Evolutionary conservation across 2,329 filamentous ascomycete genomes (phyloP).

Genomic region (Xylariaceae sp.): DNA sequence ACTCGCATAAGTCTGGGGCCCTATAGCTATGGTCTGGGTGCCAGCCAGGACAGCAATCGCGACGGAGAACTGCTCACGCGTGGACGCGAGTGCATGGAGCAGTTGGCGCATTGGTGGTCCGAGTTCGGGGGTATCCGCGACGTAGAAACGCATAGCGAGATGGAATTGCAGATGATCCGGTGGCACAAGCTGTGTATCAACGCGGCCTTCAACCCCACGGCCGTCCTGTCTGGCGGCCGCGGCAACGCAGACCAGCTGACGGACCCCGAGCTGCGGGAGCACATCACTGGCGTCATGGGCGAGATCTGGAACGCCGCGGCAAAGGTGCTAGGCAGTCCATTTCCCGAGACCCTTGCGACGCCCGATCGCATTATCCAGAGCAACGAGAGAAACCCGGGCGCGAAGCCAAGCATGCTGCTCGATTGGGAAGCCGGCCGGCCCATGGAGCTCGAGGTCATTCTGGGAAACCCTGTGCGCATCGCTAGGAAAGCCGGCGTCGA

Average conservation of each 20-base stretch:
- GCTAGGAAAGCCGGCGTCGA: slow-evolving; percentile 67
- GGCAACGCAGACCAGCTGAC: slow-evolving; percentile 71
- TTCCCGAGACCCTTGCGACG: slow-evolving; percentile 65
- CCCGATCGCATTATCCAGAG: slow-evolving; percentile 69
- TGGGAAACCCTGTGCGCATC: slow-evolving; percentile 73
- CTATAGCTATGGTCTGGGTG: slow-evolving; percentile 60
- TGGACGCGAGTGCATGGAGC: slow-evolving; percentile 52
- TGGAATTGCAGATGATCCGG: slow-evolving; percentile 71
- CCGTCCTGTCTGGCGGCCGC: slow-evolving; percentile 69
- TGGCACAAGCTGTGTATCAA: slow-evolving; percentile 84
- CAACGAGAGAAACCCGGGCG: slow-evolving; percentile 69
- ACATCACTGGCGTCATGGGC: slow-evolving; percentile 71
- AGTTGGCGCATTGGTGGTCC: slow-evolving; percentile 61
- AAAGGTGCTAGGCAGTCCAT: slow-evolving; percentile 64
- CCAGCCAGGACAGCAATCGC: slow-evolving; percentile 29
- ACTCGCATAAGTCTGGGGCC: slow-evolving; percentile 74
- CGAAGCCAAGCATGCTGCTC: slow-evolving; percentile 70
- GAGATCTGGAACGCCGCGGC: slow-evolving; percentile 72
- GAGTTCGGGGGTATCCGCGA: slow-evolving; percentile 68
- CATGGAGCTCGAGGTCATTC: slow-evolving; percentile 75
- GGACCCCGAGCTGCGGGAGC: slow-evolving; percentile 66
- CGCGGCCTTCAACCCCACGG: slow-evolving; percentile 75
- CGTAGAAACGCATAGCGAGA: slow-evolving; percentile 67
- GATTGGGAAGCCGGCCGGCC: slow-evolving; percentile 72
- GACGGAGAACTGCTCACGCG: slow-evolving; percentile 42